Percentiles rank a stretch among this genome's conserved stretches.
These are phyloP conservation scores for Geranium brycei DNA, from an alignment of 345 rosid genomes.

Conservation along the genomic window DNA sequence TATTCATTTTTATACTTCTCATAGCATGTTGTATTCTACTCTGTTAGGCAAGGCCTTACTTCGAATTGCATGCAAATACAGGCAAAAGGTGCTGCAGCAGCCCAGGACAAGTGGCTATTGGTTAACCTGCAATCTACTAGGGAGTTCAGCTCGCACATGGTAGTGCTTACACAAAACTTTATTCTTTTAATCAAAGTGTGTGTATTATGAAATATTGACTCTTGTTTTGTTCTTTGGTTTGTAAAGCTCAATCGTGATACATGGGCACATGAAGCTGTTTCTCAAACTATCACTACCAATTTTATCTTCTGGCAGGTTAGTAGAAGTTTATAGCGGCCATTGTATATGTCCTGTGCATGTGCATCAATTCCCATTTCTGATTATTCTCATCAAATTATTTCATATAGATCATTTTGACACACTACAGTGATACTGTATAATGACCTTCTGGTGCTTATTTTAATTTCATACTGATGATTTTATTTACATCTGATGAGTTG, in stretches of 20 bases:
- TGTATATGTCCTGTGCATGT: neutral
- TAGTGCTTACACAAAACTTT: constrained; percentile 10
- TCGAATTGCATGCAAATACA: constrained; percentile 12
- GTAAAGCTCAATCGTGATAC: constrained; percentile 94
- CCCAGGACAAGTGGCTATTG: constrained; percentile 88
- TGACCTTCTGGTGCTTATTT: too few relatives aligned
- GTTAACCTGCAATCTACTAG: constrained; percentile 84
- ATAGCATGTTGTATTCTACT: neutral
- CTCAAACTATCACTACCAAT: constrained; percentile 71
- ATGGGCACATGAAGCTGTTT: constrained; percentile 95
- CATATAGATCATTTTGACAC: neutral
- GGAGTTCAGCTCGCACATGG: constrained; percentile 96
- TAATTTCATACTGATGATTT: too few relatives aligned
- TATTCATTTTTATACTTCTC: neutral
- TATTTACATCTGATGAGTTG: too few relatives aligned
- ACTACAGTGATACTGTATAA: neutral
- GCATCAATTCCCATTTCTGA: neutral
- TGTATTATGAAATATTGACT: neutral
- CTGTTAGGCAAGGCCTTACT: neutral
- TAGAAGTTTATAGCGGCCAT: neutral
- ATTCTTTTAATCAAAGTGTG: neutral
- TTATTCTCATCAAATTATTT: neutral
- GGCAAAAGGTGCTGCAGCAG: constrained; percentile 71
- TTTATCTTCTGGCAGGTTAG: constrained; percentile 98
- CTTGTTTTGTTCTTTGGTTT: neutral